phyloP scores from a whole-genome alignment of 805 yeast genomes.

The Starmerella kuoi region DNA sequence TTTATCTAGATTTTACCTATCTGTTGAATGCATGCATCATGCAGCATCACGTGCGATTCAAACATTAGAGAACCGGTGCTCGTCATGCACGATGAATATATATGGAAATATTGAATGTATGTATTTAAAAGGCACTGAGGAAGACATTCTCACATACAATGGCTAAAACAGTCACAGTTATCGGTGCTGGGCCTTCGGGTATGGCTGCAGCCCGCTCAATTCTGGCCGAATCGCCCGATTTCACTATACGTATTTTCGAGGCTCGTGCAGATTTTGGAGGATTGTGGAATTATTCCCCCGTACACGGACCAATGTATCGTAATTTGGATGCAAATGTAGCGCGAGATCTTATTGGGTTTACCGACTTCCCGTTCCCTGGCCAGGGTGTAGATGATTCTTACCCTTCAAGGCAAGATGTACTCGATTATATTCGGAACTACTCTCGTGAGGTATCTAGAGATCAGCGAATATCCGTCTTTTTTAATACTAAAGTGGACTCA shows the following conservation, averaged over 20 bases:
- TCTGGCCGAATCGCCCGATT: conserved; percentile 34
- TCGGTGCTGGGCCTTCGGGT: conserved; percentile 74
- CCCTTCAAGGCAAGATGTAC: conserved; percentile 50
- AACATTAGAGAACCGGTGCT: too few relatives aligned
- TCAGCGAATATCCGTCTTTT: conserved; percentile 28
- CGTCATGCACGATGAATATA: too few relatives aligned
- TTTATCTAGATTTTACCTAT: too few relatives aligned
- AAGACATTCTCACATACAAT: too few relatives aligned
- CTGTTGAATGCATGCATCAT: too few relatives aligned
- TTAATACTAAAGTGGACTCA: conserved; percentile 39
- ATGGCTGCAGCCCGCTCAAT: conserved; percentile 56
- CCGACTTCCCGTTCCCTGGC: conserved; percentile 38
- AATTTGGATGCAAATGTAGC: conserved; percentile 59
- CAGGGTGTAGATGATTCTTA: conserved; percentile 34
- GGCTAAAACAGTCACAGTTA: conserved; percentile 38
- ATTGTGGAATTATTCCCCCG: conserved; percentile 51
- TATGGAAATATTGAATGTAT: too few relatives aligned
- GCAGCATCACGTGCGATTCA: too few relatives aligned
- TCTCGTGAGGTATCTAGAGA: conserved; percentile 32
- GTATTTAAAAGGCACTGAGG: too few relatives aligned
- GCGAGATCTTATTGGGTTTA: conserved; percentile 51
- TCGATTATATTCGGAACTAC: conserved; percentile 46
- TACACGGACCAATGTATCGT: conserved; percentile 44
- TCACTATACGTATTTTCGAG: conserved; percentile 48
- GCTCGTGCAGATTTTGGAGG: conserved; percentile 52